These are phyloP conservation scores for Trametes cingulata DNA, from an alignment of 768 basidiomycete species.

Conservation along the genomic window DNA sequence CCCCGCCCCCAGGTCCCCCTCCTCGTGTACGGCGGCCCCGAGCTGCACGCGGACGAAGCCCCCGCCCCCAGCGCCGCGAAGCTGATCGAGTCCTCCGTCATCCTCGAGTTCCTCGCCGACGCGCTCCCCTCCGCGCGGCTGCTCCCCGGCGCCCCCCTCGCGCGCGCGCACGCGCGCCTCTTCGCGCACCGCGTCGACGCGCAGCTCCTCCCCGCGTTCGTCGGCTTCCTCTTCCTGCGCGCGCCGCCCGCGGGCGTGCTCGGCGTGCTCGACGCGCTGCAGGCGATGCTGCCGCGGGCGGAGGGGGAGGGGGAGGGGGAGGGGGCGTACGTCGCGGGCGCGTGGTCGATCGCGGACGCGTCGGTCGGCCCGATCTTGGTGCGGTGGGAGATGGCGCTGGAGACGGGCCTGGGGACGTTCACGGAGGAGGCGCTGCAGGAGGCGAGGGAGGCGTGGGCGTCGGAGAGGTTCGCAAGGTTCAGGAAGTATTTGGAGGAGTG, in stretches of 20 bases:
- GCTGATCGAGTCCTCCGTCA: slow-evolving; percentile 61
- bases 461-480: slow-evolving; percentile 49
- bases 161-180: slow-evolving; percentile 58
- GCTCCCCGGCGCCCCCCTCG: slow-evolving; percentile 54
- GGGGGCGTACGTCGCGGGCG: slow-evolving; percentile 43
- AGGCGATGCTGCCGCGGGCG: slow-evolving; percentile 47
- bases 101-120: slow-evolving; percentile 67
- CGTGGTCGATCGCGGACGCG: slow-evolving; percentile 62
- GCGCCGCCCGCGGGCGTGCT: slow-evolving; percentile 44
- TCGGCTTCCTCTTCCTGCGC: slow-evolving; percentile 36
- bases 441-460: slow-evolving; percentile 42
- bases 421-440: slow-evolving; percentile 47
- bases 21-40: slow-evolving; percentile 60
- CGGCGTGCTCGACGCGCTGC: slow-evolving; percentile 46
- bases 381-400: slow-evolving; percentile 43
- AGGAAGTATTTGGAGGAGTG: slow-evolving; percentile 45
- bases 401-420: slow-evolving; percentile 54
- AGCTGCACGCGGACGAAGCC: slow-evolving; percentile 46
- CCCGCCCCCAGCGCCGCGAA: slow-evolving; percentile 62
- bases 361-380: slow-evolving; percentile 59
- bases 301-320: no score
- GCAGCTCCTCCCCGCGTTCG: slow-evolving; percentile 43
- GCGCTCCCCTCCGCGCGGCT: slow-evolving; percentile 47
- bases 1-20: slow-evolving; percentile 52
- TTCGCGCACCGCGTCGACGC: slow-evolving; percentile 54